phyloP scores from a whole-genome alignment of 164 flowering plant species.

The Magnolia changhungtana region DNA sequence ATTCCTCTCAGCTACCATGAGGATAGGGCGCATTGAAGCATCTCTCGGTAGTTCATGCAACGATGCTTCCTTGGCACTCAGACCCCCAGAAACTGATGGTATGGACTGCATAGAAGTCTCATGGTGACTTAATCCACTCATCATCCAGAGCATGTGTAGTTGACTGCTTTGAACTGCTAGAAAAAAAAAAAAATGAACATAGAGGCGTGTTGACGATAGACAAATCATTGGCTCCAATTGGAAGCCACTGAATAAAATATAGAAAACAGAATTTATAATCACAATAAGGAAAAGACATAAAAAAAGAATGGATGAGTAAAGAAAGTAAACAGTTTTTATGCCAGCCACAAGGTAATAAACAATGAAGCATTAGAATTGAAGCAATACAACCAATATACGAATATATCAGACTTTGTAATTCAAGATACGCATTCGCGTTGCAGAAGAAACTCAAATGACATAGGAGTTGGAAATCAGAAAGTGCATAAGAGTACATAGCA shows the following conservation, averaged over 20 bases:
- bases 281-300: neutral
- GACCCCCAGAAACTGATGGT: constrained; percentile 8
- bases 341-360: neutral
- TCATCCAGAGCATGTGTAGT: constrained; percentile 11
- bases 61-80: neutral
- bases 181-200: neutral
- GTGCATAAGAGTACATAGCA: too few species aligned
- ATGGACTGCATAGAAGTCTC: constrained; percentile 9
- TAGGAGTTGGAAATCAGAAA: too few species aligned
- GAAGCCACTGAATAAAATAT: neutral
- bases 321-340: too few species aligned
- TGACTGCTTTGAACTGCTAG: neutral
- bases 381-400: too few species aligned
- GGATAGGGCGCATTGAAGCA: constrained; percentile 9
- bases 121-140: constrained; percentile 7
- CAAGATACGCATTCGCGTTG: too few species aligned
- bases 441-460: too few species aligned
- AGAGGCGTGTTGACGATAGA: neutral
- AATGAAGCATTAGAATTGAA: neutral
- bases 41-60: constrained; percentile 7
- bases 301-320: neutral
- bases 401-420: too few species aligned
- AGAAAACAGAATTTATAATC: too few species aligned
- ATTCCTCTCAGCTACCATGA: constrained; percentile 10
- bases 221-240: neutral